Evolutionary conservation across 2,329 filamentous ascomycete species (phyloP).

Genomic region (Pseudonectria buxi): DNA sequence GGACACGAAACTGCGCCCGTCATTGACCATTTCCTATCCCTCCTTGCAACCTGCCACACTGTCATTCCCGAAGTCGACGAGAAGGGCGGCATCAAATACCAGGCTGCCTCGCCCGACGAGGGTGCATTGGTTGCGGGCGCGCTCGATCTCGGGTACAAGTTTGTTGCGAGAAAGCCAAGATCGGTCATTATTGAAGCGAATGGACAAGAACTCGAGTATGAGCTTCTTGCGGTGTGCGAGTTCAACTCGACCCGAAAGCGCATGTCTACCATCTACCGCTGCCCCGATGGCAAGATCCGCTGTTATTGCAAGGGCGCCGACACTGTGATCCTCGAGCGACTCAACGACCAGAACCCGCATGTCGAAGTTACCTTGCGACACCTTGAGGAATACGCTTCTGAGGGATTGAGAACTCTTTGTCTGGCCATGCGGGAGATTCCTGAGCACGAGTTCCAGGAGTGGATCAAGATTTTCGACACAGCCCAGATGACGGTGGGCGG

Average conservation of each 20-base stretch:
- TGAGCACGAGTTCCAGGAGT: conserved; percentile 82
- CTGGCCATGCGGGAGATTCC: conserved; percentile 89
- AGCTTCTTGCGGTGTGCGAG: conserved; percentile 92
- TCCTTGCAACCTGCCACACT: conserved; percentile 89
- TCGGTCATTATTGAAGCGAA: conserved; percentile 76
- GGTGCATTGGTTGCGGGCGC: conserved; percentile 94
- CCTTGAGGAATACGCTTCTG: conserved; percentile 96
- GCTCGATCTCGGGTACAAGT: conserved; percentile 76
- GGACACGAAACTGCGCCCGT: conserved; percentile 42
- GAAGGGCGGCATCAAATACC: conserved; percentile 86
- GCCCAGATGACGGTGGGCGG: conserved; percentile 87
- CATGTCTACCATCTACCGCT: conserved; percentile 97
- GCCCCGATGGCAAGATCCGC: conserved; percentile 89
- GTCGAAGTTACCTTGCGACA: conserved; percentile 88
- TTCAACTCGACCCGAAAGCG: conserved; percentile 92
- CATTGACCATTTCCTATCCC: conserved; percentile 75
- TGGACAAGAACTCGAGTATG: conserved; percentile 71
- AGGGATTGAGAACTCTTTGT: conserved; percentile 90
- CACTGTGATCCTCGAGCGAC: conserved; percentile 90
- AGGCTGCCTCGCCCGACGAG: conserved; percentile 94
- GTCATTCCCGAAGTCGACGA: conserved; percentile 89
- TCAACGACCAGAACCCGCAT: conserved; percentile 75
- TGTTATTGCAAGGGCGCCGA: conserved; percentile 96
- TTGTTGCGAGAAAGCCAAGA: conserved; percentile 82
- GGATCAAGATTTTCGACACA: conserved; percentile 78